These are phyloP conservation scores for Dendryphion nanum DNA, from an alignment of 2,329 filamentous ascomycete species.

Conservation along the genomic window DNA sequence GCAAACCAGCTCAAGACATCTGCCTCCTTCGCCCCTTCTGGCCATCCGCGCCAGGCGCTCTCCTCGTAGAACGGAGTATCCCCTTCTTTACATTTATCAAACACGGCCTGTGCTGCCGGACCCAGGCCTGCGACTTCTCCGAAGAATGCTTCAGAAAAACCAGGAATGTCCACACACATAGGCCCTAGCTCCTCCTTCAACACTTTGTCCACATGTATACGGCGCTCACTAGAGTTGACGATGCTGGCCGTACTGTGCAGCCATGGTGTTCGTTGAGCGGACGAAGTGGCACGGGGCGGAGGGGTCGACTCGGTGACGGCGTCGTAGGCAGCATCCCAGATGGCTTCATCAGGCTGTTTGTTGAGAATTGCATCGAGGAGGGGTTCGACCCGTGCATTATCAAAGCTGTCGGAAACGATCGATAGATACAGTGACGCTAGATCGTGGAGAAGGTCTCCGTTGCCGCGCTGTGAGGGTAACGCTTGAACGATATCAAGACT, in stretches of 20 bases:
- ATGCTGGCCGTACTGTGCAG: slow-evolving; percentile 3
- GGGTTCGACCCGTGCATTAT: neutral
- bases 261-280: slow-evolving; percentile 3
- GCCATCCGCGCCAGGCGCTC: slow-evolving; percentile 20
- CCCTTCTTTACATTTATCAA: slow-evolving; percentile 19
- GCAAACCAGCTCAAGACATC: slow-evolving; percentile 21
- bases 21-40: slow-evolving; percentile 16
- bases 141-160: slow-evolving; percentile 23
- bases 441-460: neutral
- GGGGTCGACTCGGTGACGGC: slow-evolving; percentile 1
- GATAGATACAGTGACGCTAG: neutral
- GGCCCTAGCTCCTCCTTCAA: slow-evolving; percentile 5
- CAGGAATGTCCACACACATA: slow-evolving; percentile 17
- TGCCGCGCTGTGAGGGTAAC: neutral
- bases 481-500: neutral
- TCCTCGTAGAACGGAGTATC: slow-evolving; percentile 19
- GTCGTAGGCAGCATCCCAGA: slow-evolving; percentile 40
- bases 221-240: slow-evolving; percentile 1
- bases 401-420: neutral
- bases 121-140: slow-evolving; percentile 12
- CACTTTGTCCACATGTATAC: slow-evolving; percentile 4
- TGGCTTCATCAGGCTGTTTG: slow-evolving; percentile 17
- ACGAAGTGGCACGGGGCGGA: slow-evolving; percentile 1
- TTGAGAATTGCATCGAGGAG: slow-evolving; percentile 4
- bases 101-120: slow-evolving; percentile 12